Evolutionary conservation across 2,329 filamentous ascomycete genomes (phyloP).

Genomic region (Paraconiothyrium brasiliense): DNA sequence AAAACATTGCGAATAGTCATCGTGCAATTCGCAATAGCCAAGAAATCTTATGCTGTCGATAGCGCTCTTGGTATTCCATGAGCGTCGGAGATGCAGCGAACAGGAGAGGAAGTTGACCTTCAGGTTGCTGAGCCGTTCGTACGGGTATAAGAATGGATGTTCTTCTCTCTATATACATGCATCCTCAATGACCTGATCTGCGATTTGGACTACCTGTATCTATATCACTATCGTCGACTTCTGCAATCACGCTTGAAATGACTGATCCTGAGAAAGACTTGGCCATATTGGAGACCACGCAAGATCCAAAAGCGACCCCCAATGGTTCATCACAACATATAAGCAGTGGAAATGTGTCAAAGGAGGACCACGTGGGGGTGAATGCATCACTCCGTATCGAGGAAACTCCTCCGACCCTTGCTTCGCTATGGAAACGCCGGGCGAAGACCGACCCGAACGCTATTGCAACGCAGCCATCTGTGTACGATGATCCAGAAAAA

Average conservation of each 20-base stretch:
- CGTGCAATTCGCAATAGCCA: constrained; percentile 29
- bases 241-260: background rate
- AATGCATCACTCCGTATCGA: constrained; percentile 20
- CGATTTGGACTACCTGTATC: background rate
- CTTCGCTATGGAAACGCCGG: constrained; percentile 22
- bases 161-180: background rate
- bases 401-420: constrained; percentile 18
- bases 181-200: background rate
- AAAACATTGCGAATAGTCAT: constrained; percentile 23
- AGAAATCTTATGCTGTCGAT: constrained; percentile 7
- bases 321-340: constrained; percentile 9
- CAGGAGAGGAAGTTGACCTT: background rate
- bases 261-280: background rate
- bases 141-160: background rate
- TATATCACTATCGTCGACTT: no score
- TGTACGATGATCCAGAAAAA: constrained; percentile 26
- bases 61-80: constrained; percentile 11
- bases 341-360: constrained; percentile 10
- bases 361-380: background rate
- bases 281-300: background rate
- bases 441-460: constrained; percentile 22
- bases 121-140: background rate
- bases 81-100: constrained; percentile 8
- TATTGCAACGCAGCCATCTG: constrained; percentile 26
- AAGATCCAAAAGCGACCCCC: background rate